A percentile compares a stretch with the other conserved stretches of the same genome.
Conservation (phyloP, 2,329 filamentous ascomycete genomes). For the Plenodomus tracheiphilus region DNA sequence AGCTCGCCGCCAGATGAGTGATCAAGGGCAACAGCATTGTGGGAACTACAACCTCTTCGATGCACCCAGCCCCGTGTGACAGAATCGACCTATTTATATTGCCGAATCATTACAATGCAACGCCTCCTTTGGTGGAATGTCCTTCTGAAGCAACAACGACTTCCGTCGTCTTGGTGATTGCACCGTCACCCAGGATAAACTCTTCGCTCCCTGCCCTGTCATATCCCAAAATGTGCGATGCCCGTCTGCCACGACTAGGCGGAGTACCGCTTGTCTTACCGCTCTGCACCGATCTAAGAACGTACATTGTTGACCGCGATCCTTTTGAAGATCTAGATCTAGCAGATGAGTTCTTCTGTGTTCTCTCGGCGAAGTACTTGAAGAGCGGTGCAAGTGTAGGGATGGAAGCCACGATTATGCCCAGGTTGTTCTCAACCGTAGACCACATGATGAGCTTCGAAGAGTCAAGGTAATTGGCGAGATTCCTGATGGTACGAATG, state of each 20-base stretch:
- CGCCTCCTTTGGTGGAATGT: background rate
- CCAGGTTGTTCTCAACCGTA: slow-evolving; percentile 18
- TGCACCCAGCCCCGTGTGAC: too few species aligned
- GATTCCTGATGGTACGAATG: slow-evolving; percentile 13
- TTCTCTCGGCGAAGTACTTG: slow-evolving; percentile 20
- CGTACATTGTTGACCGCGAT: slow-evolving; percentile 9
- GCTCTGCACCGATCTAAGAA: slow-evolving; percentile 3
- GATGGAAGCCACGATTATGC: slow-evolving; percentile 18
- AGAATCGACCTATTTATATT: too few species aligned
- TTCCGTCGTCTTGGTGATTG: background rate
- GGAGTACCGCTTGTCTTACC: background rate
- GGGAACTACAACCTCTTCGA: too few species aligned
- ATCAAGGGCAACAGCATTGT: too few species aligned
- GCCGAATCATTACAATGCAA: background rate
- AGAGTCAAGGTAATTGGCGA: slow-evolving; percentile 20
- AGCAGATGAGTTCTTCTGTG: slow-evolving; percentile 9
- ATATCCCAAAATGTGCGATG: too few species aligned
- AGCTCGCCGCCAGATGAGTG: too few species aligned
- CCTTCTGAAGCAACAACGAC: background rate
- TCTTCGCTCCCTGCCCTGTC: background rate
- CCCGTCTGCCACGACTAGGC: too few species aligned
- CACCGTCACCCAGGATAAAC: background rate
- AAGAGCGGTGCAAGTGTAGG: slow-evolving; percentile 17
- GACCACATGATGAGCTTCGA: slow-evolving; percentile 21
- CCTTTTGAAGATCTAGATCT: slow-evolving; percentile 6